Evolutionary conservation across 495 filamentous ascomycete species (phyloP), one percentile per base, ranked within the genome.

Genomic region (Penicillium robsamsonii): DNA sequence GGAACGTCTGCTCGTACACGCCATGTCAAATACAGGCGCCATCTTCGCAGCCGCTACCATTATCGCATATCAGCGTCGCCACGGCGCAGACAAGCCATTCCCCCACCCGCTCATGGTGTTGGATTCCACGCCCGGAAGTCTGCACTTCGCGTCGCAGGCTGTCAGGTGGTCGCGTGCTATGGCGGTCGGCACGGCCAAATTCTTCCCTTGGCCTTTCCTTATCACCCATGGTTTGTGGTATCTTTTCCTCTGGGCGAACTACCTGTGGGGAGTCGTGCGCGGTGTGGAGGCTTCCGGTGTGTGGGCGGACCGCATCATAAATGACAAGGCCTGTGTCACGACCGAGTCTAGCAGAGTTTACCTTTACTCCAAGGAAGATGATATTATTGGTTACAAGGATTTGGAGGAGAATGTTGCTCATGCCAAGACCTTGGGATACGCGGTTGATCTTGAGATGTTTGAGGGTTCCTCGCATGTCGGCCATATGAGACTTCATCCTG

Each of bases 381-480:
- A 81, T 55, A 75, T 84, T 24, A 82, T 83, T 47, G 58, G 69
- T 37, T 82, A 73, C 70, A 62, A 78, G 56, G 79, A 83, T 53
- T 66, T 84, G 49, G 80, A 84, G 61, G 60, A 60, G 35, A 78
- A 82, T 56, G 76, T 78, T 17, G 78, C 75, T 2, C 37, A 63
- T 25, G 78, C 77, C 3, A 68, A 69, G 57, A 61, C 54, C 20
- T 63, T 54, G 37, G 80, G 80, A 0, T 83, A 75, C 38, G 59
- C 46, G 8, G 72, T 75, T 8, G 70, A 73, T 25, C 46, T 68
- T 27, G 70, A 78, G 57, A 59, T 79, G 58, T 84, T 84, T 53
- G 72, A 81, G 49, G 78, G 79, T 18, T 79, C 78, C 18, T 66
- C 72, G 2, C 80, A 83, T 61, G 80, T 83, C 12, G 78, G 79